Base-by-base conservation (phyloP, 306 rosid genomes). In the Sphenostylis stenocarpa region DNA sequence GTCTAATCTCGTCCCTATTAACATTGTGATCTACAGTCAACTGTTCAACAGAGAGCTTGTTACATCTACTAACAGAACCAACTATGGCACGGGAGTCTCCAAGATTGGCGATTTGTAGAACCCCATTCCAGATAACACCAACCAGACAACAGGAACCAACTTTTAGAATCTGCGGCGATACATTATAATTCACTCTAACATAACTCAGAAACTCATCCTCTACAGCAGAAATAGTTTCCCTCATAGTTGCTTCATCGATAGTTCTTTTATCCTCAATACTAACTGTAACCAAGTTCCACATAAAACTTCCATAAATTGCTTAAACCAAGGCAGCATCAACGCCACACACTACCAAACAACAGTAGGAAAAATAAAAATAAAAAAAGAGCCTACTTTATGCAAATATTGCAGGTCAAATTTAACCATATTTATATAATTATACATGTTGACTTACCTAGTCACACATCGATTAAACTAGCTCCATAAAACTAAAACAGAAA, bases 41-140 rank as follows among this genome's bases (percentile, higher is more conserved):
- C 68, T 84, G 93, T 75, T 73, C 85, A 6, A 87, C 81, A 67
- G 15, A 38, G 14, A 89, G 81, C 81, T 47, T 84, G 73, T 67
- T 85, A n/a, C 75, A 72, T 81, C 38, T 58, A 60, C 83, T 80
- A 14, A 71, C 1, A 81, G 67, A 85, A 73, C 93, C 90, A 65
- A 91, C 56, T 9, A 93, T 84, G 33, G 91, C 95, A 76, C 89
- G 87, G 5, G 91, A 88, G 56, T 91, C 95, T 24, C 98, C 98
- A 51, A 93, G 41, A 36, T 89, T 91, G 66, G 91, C 90, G n/a
- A 91, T 38, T 72, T 71, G 76, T 36, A 89, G 70, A 23, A 70
- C 82, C 52, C 91, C 87, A 61, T 65, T 87, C 89, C 88, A 93
- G 62, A 90, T 80, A 49, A 86, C 78, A 76, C 91, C 89, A 82